Percentiles rank a stretch among this genome's conserved stretches.
phyloP scores from a whole-genome alignment of 2,329 filamentous ascomycete genomes.

The Botryotinia narcissicola region DNA sequence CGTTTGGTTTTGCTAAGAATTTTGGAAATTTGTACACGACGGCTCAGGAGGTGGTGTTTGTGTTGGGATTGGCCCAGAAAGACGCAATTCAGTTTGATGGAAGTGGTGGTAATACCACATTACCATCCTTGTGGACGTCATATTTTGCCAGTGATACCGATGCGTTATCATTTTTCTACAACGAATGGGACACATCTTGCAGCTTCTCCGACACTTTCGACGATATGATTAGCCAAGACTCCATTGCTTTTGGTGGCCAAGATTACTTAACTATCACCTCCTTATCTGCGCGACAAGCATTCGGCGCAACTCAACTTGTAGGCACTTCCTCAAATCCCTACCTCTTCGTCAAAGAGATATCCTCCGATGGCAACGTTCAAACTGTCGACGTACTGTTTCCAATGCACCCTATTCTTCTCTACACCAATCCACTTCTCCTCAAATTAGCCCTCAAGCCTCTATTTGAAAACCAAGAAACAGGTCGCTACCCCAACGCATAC shows the following conservation, averaged over 20 bases:
- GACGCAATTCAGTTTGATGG: conserved; percentile 75
- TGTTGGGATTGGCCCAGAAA: conserved; percentile 73
- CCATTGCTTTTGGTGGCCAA: conserved; percentile 63
- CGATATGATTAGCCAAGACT: conserved; percentile 63
- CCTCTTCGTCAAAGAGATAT: conserved; percentile 73
- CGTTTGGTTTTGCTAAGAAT: conserved; percentile 73
- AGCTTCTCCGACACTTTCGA: conserved; percentile 63
- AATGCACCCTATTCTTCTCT: conserved; percentile 77
- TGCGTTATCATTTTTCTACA: conserved; percentile 69
- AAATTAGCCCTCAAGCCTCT: conserved; percentile 61
- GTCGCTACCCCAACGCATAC: conserved; percentile 65
- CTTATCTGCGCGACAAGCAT: conserved; percentile 48
- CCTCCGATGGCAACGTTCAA: conserved; percentile 80
- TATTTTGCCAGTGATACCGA: conserved; percentile 63
- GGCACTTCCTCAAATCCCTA: conserved; percentile 47
- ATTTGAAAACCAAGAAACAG: conserved; percentile 65
- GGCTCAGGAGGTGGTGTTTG: conserved; percentile 54
- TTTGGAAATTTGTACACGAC: conserved; percentile 42
- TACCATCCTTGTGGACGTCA: conserved; percentile 74
- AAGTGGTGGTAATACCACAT: conserved; percentile 58
- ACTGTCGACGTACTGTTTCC: conserved; percentile 90
- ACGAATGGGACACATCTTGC: conserved; percentile 64
- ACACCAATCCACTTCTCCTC: conserved; percentile 66
- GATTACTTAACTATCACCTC: conserved; percentile 46
- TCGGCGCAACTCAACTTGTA: conserved; percentile 46